Conservation (phyloP, 2,329 filamentous ascomycete species). For the Verticillium nonalfalfae region DNA sequence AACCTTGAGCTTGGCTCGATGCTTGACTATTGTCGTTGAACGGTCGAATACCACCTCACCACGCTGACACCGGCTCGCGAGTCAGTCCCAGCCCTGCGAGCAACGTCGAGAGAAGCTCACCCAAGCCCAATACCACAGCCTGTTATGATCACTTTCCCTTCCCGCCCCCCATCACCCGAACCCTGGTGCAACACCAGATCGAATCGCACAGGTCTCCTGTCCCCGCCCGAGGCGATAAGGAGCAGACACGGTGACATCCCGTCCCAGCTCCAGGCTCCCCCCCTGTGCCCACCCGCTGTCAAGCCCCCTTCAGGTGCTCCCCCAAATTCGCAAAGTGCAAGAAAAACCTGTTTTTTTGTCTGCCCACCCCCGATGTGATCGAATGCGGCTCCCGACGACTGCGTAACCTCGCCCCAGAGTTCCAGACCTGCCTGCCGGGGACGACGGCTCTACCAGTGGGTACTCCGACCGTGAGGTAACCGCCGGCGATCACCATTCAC, state of each 20-base stretch:
- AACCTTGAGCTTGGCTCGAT: neutral
- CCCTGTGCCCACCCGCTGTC: slow-evolving; percentile 28
- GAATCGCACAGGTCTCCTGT: neutral
- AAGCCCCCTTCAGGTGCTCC: neutral
- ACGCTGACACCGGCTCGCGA: neutral
- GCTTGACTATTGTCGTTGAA: neutral
- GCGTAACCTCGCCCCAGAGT: neutral
- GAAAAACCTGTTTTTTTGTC: neutral
- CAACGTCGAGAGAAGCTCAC: neutral
- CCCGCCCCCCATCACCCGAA: neutral
- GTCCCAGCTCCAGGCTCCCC: slow-evolving; percentile 51
- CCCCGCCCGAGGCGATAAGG: slow-evolving; percentile 75
- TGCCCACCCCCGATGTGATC: neutral
- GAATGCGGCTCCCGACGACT: neutral
- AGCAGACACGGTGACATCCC: slow-evolving; percentile 62
- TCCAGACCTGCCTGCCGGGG: neutral
- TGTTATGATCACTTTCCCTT: neutral
- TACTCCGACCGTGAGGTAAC: neutral
- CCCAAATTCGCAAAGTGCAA: neutral
- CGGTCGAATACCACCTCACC: neutral
- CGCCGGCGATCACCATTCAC: neutral
- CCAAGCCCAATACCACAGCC: neutral
- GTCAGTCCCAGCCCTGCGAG: neutral
- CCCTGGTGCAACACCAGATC: neutral
- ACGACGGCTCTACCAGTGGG: neutral